Conservation (phyloP, 1,139 yeast species). For the Geotrichum fermentans region DNA sequence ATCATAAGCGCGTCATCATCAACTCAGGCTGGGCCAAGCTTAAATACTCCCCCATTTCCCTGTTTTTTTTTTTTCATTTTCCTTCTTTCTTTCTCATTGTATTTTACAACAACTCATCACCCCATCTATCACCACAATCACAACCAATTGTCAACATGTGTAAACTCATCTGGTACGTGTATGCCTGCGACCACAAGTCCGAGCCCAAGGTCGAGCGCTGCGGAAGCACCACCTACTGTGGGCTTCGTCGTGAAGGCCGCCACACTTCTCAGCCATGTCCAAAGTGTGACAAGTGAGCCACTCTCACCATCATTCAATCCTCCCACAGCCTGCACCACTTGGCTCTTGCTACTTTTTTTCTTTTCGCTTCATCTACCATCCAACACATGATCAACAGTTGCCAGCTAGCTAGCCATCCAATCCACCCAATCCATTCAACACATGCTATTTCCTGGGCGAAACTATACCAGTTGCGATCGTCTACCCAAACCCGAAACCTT, state of each 20-base stretch:
- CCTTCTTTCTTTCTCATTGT: not conserved
- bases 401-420: no score
- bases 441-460: no score
- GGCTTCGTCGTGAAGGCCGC: not conserved
- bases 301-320: not conserved
- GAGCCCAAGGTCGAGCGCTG: conserved; percentile 4
- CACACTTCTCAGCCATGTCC: not conserved
- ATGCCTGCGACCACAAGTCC: conserved; percentile 6
- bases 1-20: no score
- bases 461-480: no score
- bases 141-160: conserved; percentile 1
- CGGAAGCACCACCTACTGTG: not conserved
- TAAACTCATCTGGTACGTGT: conserved; percentile 2
- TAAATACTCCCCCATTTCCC: no score
- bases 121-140: not conserved
- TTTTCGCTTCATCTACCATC: not conserved
- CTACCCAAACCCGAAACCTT: no score
- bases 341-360: not conserved
- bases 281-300: not conserved
- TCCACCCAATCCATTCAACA: no score
- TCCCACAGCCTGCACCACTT: no score
- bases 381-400: no score
- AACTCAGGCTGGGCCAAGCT: no score
- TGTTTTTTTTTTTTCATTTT: not conserved
- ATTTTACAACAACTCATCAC: not conserved